Conservation (phyloP, 2,329 filamentous ascomycete species). For the Ophiostoma angusticollis region DNA sequence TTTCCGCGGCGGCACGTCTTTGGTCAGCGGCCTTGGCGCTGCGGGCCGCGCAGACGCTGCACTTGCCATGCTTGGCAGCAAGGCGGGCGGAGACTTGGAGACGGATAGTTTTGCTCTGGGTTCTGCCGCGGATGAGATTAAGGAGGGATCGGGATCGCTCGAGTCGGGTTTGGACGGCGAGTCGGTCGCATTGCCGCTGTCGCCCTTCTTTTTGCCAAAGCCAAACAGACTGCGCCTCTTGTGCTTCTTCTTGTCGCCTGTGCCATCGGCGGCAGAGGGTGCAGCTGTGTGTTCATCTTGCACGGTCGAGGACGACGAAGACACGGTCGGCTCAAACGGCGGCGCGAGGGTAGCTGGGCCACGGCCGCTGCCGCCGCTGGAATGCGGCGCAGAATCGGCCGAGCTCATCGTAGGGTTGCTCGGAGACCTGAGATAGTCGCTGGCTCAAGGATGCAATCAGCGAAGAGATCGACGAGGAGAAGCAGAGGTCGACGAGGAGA, state of each 20-base stretch:
- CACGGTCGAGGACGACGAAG: slow-evolving; percentile 7
- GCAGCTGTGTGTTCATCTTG: neutral
- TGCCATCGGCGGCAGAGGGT: neutral
- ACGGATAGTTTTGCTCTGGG: neutral
- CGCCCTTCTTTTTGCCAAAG: slow-evolving; percentile 29
- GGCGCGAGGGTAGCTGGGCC: slow-evolving; percentile 10
- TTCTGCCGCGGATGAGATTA: slow-evolving; percentile 6
- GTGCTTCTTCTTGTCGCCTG: slow-evolving; percentile 22
- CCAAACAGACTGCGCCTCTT: slow-evolving; percentile 22
- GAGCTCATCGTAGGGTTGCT: slow-evolving; percentile 8
- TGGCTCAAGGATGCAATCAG: neutral
- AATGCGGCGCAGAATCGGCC: slow-evolving; percentile 9
- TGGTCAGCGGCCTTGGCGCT: slow-evolving; percentile 14
- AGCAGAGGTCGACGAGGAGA: neutral
- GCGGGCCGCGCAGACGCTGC: slow-evolving; percentile 12
- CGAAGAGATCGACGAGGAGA: neutral
- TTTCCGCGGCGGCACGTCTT: slow-evolving; percentile 24
- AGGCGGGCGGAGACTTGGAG: slow-evolving; percentile 19
- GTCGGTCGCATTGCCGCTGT: slow-evolving; percentile 13
- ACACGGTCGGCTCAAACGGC: slow-evolving; percentile 11
- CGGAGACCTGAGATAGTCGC: neutral
- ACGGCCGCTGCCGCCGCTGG: slow-evolving; percentile 8
- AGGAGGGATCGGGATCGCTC: neutral
- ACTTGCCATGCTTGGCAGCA: slow-evolving; percentile 20
- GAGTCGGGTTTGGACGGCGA: neutral